These are phyloP conservation scores for Scopulariopsis brevicaulis DNA, from an alignment of 2,329 filamentous ascomycete species.

Conservation along the genomic window DNA sequence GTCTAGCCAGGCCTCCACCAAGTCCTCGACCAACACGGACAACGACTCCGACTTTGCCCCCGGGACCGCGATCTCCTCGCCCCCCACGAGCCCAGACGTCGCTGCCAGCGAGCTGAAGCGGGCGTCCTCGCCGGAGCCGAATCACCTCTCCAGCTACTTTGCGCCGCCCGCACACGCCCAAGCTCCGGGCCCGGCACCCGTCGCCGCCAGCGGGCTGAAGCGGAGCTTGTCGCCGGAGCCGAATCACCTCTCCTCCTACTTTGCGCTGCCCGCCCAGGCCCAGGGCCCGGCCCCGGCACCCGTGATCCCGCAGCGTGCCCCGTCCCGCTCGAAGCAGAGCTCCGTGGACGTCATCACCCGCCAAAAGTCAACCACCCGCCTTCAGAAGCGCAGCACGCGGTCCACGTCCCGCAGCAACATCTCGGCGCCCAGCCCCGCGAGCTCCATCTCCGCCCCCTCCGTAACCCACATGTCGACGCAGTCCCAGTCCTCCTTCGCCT, in stretches of 20 bases:
- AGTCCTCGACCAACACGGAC: constrained; percentile 42
- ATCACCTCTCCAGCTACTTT: constrained; percentile 59
- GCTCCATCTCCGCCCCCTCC: constrained; percentile 38
- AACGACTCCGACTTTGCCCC: constrained; percentile 61
- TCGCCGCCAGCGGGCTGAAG: constrained; percentile 37
- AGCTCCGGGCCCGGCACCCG: constrained; percentile 27
- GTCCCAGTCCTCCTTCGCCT: constrained; percentile 8
- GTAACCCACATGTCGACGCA: constrained; percentile 25
- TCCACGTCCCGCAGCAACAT: constrained; percentile 45
- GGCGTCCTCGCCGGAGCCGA: constrained; percentile 45
- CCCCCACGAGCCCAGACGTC: constrained; percentile 59
- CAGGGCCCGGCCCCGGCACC: constrained; percentile 39
- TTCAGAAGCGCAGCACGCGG: constrained; percentile 40
- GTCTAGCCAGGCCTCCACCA: constrained; percentile 33
- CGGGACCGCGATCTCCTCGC: constrained; percentile 42
- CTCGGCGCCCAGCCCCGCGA: constrained; percentile 47
- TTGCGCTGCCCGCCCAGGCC: constrained; percentile 37
- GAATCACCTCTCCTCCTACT: constrained; percentile 59
- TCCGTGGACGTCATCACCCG: constrained; percentile 63
- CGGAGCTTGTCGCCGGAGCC: constrained; percentile 43
- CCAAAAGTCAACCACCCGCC: constrained; percentile 47
- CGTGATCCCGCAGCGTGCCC: constrained; percentile 63
- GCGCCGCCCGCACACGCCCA: constrained; percentile 32
- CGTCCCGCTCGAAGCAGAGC: constrained; percentile 82
- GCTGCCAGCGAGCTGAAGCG: constrained; percentile 37